A percentile compares a stretch with the other conserved stretches of the same genome.
Evolutionary conservation across 2,329 filamentous ascomycete species (phyloP).

Genomic region (Colletotrichum sojae): DNA sequence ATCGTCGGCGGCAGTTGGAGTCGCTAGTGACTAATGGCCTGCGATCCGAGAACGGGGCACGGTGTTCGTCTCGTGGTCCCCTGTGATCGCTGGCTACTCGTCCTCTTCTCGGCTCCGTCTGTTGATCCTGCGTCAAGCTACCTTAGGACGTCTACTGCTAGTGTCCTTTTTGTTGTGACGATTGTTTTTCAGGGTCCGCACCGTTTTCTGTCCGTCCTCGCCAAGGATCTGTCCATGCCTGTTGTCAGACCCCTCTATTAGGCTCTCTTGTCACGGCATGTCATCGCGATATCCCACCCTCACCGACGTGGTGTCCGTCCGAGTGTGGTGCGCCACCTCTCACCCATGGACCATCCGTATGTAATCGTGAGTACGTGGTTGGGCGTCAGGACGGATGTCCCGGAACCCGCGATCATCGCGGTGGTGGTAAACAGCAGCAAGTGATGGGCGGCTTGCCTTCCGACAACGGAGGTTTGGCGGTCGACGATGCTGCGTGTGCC

Average conservation of each 20-base stretch:
- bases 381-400: neutral
- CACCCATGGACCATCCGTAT: neutral
- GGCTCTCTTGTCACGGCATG: neutral
- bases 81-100: neutral
- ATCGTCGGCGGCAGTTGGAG: neutral
- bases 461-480: conserved; percentile 24
- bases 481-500: neutral
- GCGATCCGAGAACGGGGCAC: conserved; percentile 6
- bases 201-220: neutral
- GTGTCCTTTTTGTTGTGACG: neutral
- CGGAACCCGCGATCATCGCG: neutral
- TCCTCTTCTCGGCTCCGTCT: neutral
- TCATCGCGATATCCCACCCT: neutral
- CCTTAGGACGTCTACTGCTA: neutral
- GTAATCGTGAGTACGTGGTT: conserved; percentile 8
- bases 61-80: conserved; percentile 24
- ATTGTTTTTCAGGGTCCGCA: conserved; percentile 12
- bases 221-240: neutral
- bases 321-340: no score
- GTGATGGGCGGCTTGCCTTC: neutral
- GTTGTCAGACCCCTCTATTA: no score
- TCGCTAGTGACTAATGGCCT: neutral
- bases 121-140: neutral
- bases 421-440: neutral
- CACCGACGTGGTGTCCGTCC: neutral